These are phyloP conservation scores for Fusarium aywerte DNA, from an alignment of 2,329 filamentous ascomycete genomes.

Conservation along the genomic window DNA sequence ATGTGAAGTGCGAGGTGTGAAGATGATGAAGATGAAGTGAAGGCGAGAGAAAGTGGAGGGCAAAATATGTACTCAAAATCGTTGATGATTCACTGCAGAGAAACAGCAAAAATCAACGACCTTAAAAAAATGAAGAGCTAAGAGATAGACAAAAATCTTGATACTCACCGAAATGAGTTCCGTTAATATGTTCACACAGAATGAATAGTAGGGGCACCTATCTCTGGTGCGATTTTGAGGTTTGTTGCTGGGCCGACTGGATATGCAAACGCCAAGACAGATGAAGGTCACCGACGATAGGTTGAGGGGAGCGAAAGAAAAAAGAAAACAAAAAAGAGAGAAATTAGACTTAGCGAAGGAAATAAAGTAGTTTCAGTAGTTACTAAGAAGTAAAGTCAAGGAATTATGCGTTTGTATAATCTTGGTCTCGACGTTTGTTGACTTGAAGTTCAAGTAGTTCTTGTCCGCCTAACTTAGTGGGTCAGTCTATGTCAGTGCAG, in stretches of 20 bases:
- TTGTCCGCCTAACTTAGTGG: background rate
- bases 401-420: background rate
- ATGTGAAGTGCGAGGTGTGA: background rate
- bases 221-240: slow-evolving; percentile 7
- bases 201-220: background rate
- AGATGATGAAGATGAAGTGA: slow-evolving; percentile 15
- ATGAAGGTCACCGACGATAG: background rate
- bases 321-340: no score
- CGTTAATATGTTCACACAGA: slow-evolving; percentile 1
- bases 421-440: slow-evolving; percentile 16
- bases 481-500: background rate
- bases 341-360: background rate
- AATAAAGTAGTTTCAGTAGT: background rate
- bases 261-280: slow-evolving; percentile 1
- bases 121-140: background rate
- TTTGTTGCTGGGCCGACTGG: slow-evolving; percentile 36
- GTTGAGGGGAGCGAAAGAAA: background rate
- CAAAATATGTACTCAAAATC: background rate
- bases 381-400: background rate
- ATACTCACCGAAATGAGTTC: slow-evolving; percentile 2
- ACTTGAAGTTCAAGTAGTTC: slow-evolving; percentile 17
- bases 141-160: background rate
- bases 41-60: slow-evolving; percentile 10
- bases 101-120: background rate
- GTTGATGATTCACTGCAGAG: slow-evolving; percentile 24